Conservation (phyloP, 371 early-diverging fungal species). For the Mucor ambiguus region DNA sequence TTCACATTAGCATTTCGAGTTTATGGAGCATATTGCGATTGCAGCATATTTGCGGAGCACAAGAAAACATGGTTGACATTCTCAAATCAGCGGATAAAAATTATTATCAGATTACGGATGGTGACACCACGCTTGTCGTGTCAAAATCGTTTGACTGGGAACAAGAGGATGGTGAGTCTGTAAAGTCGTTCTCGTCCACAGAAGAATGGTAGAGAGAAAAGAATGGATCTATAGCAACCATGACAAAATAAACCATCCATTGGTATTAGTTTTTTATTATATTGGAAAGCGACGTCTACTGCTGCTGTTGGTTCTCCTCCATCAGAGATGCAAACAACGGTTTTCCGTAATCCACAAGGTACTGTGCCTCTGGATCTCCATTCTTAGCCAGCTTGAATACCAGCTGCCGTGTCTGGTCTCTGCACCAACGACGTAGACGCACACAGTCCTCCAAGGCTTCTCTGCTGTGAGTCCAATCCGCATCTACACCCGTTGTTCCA, state of each 20-base stretch:
- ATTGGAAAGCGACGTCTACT: neutral
- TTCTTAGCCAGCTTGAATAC: slow-evolving; percentile 24
- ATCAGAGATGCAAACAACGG: slow-evolving; percentile 22
- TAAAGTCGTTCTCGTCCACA: neutral
- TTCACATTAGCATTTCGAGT: slow-evolving; percentile 17
- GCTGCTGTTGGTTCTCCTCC: neutral
- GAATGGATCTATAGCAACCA: neutral
- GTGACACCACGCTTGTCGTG: neutral
- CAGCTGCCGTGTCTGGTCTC: slow-evolving; percentile 23
- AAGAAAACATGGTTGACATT: slow-evolving; percentile 8
- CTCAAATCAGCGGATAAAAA: neutral
- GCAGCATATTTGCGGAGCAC: slow-evolving; percentile 33
- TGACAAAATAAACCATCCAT: neutral
- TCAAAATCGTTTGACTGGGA: neutral
- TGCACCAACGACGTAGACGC: slow-evolving; percentile 42
- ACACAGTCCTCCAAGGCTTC: slow-evolving; percentile 45
- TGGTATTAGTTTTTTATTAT: neutral
- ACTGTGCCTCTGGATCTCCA: slow-evolving; percentile 35
- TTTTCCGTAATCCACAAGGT: slow-evolving; percentile 35
- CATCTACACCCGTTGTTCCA: slow-evolving; percentile 25
- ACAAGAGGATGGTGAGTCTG: neutral
- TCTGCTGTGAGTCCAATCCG: slow-evolving; percentile 25
- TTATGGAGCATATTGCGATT: slow-evolving; percentile 39
- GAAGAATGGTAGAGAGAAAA: neutral
- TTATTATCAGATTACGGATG: neutral